phyloP scores from a whole-genome alignment of 1,139 yeast genomes.

The Suhomyces choctaworum region DNA sequence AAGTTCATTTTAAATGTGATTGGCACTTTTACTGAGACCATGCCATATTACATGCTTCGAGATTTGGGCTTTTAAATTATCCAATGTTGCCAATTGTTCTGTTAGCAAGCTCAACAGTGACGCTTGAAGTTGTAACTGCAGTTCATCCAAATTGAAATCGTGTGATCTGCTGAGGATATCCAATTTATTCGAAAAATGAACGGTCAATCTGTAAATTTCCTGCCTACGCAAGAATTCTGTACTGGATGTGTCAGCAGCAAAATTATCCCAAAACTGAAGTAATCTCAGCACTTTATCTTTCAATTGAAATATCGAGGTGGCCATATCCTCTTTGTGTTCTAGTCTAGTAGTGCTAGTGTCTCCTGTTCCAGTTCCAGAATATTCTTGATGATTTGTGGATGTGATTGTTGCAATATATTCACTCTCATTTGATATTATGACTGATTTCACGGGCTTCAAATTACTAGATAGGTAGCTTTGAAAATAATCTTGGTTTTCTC shows the following conservation, averaged over 20 bases:
- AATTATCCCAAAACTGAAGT: conserved; percentile 19
- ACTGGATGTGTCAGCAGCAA: conserved; percentile 6
- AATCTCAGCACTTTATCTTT: conserved; percentile 22
- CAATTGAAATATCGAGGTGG: conserved; percentile 25
- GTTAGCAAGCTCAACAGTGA: conserved; percentile 34
- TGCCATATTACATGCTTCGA: conserved; percentile 17
- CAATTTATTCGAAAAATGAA: conserved; percentile 29
- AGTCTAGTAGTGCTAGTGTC: conserved; percentile 11
- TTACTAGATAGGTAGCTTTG: conserved; percentile 7
- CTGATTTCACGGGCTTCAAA: conserved; percentile 13
- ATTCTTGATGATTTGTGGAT: conserved; percentile 26
- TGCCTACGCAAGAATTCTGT: conserved; percentile 4
- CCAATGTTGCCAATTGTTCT: conserved; percentile 28
- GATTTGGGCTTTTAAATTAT: conserved; percentile 24
- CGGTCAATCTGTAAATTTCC: conserved; percentile 26
- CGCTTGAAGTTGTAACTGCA: conserved; percentile 21
- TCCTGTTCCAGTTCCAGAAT: conserved; percentile 13
- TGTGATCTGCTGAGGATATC: conserved; percentile 14
- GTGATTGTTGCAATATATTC: conserved; percentile 32
- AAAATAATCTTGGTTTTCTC: conserved; percentile 4
- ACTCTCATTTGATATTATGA: conserved; percentile 23
- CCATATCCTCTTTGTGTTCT: conserved; percentile 19
- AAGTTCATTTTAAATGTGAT: too few relatives aligned
- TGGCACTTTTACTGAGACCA: conserved; percentile 6
- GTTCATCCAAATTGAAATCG: neutral